Conservation (phyloP, 2,329 filamentous ascomycete species). For the Decorospora gaudefroyi region DNA sequence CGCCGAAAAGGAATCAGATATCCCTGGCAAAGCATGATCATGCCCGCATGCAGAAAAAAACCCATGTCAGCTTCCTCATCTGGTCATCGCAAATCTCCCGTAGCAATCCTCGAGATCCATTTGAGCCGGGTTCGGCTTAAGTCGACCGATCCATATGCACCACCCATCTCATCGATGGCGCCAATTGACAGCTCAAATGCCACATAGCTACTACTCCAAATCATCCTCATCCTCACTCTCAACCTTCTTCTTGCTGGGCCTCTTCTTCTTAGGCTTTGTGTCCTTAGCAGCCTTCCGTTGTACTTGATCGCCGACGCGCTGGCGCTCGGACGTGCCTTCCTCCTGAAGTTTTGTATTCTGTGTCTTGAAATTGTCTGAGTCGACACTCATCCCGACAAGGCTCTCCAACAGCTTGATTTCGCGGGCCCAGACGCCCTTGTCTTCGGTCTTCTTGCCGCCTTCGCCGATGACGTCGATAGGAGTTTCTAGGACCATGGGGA, state of each 20-base stretch:
- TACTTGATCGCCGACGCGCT: conserved; percentile 76
- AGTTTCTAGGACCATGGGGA: conserved; percentile 96
- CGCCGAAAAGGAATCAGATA: too few relatives aligned
- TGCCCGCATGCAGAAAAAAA: not conserved
- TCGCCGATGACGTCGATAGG: conserved; percentile 75
- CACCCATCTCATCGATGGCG: conserved; percentile 5
- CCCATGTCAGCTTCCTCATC: not conserved
- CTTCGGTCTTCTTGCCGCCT: conserved; percentile 69
- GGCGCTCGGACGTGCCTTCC: conserved; percentile 71
- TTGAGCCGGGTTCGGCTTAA: not conserved
- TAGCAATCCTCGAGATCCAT: not conserved
- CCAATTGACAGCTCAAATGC: not conserved
- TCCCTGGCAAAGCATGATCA: too few relatives aligned
- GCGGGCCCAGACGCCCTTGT: conserved; percentile 82
- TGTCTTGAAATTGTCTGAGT: conserved; percentile 70
- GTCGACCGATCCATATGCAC: not conserved
- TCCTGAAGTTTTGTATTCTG: conserved; percentile 69
- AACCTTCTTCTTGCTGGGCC: conserved; percentile 18
- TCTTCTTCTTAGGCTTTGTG: conserved; percentile 22
- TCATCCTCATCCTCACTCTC: conserved; percentile 31
- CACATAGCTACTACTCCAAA: conserved; percentile 15
- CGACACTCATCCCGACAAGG: conserved; percentile 80
- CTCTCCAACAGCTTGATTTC: conserved; percentile 95
- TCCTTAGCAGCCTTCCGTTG: conserved; percentile 34
- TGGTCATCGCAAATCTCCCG: not conserved